Evolutionary conservation across 2,329 filamentous ascomycete species (phyloP).

Genomic region (Mariannaea sp.): DNA sequence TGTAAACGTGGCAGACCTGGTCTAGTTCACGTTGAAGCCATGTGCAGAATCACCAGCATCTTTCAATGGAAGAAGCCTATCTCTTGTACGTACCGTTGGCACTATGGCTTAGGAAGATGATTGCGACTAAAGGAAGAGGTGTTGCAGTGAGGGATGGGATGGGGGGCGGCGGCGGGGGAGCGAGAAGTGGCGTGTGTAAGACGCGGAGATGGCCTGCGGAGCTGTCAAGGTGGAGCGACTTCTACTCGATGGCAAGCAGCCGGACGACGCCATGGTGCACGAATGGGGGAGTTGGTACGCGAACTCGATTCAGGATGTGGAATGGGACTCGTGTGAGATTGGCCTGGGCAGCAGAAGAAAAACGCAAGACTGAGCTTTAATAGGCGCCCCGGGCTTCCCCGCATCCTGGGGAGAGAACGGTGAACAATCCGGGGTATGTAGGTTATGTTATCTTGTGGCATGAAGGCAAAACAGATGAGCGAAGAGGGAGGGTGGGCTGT

Average conservation of each 20-base stretch:
- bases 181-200: slow-evolving; percentile 14
- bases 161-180: background rate
- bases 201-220: slow-evolving; percentile 17
- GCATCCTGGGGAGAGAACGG: slow-evolving; percentile 17
- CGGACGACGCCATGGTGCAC: slow-evolving; percentile 14
- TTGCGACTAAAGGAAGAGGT: background rate
- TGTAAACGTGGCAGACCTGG: slow-evolving; percentile 5
- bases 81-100: no score
- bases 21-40: slow-evolving; percentile 14
- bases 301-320: slow-evolving; percentile 3
- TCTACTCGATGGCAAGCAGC: slow-evolving; percentile 11
- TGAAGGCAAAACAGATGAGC: slow-evolving; percentile 1
- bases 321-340: slow-evolving; percentile 12
- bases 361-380: slow-evolving; percentile 16
- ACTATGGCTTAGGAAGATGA: no score
- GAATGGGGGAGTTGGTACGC: slow-evolving; percentile 6
- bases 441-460: slow-evolving; percentile 21
- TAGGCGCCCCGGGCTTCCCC: slow-evolving; percentile 17
- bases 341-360: slow-evolving; percentile 8
- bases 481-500: slow-evolving; percentile 28
- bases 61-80: no score
- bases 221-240: slow-evolving; percentile 17
- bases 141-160: background rate
- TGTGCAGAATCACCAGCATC: slow-evolving; percentile 6
- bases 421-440: slow-evolving; percentile 33